Conservation (phyloP, 495 filamentous ascomycete species). For the Xylaria acuta region DNA sequence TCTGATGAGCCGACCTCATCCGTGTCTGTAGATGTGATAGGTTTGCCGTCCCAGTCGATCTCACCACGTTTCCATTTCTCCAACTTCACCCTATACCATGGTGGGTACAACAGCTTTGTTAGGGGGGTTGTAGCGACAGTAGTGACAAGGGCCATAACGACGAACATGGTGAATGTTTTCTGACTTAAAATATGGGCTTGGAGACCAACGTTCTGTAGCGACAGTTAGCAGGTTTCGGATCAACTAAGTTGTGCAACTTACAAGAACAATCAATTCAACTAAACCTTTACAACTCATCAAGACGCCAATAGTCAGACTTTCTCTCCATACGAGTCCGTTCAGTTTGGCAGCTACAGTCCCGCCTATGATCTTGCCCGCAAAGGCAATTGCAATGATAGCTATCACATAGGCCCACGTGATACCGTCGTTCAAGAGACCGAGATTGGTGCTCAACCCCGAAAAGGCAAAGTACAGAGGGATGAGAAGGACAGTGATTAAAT, state of each 20-base stretch:
- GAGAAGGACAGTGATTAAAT: slow-evolving; percentile 87
- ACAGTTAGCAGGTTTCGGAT: slow-evolving; percentile 32
- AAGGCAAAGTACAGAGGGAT: slow-evolving; percentile 95
- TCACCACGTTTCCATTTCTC: slow-evolving; percentile 90
- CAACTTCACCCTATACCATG: slow-evolving; percentile 89
- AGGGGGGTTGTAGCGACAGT: slow-evolving; percentile 91
- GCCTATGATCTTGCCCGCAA: slow-evolving; percentile 83
- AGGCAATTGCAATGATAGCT: slow-evolving; percentile 82
- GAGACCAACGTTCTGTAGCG: slow-evolving; percentile 82
- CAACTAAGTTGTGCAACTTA: slow-evolving; percentile 51
- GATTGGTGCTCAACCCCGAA: slow-evolving; percentile 87
- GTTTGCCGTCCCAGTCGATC: slow-evolving; percentile 89
- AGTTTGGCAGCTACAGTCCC: slow-evolving; percentile 80
- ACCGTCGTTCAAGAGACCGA: slow-evolving; percentile 82
- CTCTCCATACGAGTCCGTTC: slow-evolving; percentile 87
- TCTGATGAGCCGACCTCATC: slow-evolving; percentile 49
- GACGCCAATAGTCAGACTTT: slow-evolving; percentile 88
- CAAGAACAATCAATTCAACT: slow-evolving; percentile 93
- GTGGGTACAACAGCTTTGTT: slow-evolving; percentile 78
- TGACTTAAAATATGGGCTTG: slow-evolving; percentile 88
- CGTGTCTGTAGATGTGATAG: slow-evolving; percentile 48
- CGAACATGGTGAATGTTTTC: slow-evolving; percentile 95
- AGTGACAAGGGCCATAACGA: slow-evolving; percentile 95
- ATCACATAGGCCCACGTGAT: slow-evolving; percentile 93
- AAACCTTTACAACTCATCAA: slow-evolving; percentile 98